Percentiles rank a stretch among this genome's conserved stretches.
Evolutionary conservation across 495 filamentous ascomycete species (phyloP).

Genomic region (Halenospora varia): DNA sequence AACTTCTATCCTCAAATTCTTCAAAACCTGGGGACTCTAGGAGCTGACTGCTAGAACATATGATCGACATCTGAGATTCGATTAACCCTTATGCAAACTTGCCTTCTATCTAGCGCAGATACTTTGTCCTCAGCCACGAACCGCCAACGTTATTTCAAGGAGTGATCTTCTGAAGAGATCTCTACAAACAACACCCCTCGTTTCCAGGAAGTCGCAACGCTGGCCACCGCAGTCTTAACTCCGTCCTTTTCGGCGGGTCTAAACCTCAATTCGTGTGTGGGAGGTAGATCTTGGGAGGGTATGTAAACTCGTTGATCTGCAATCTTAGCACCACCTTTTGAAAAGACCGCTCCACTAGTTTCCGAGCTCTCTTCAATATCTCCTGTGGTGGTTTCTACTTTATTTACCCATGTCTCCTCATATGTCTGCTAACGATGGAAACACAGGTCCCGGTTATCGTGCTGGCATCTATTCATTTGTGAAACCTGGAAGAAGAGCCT

Average conservation of each 20-base stretch:
- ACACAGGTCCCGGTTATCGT: conserved; percentile 3
- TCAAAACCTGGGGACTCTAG: not conserved
- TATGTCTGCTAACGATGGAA: conserved; percentile 8
- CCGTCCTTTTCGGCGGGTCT: conserved; percentile 10
- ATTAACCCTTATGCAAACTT: not conserved
- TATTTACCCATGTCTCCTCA: not conserved
- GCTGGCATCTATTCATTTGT: conserved; percentile 1
- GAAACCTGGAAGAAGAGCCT: not conserved
- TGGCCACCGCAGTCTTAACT: conserved; percentile 12
- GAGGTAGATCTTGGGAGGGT: conserved; percentile 13
- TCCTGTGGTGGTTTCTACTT: not conserved
- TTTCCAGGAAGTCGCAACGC: conserved; percentile 13
- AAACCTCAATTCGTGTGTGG: conserved; percentile 1
- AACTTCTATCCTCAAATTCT: not conserved
- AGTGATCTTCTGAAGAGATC: not conserved
- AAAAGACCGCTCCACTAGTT: not conserved
- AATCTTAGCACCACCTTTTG: not conserved
- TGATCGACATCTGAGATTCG: conserved; percentile 3
- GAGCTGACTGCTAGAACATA: not conserved
- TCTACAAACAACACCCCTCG: not conserved
- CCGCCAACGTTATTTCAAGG: not conserved
- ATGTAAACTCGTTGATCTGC: conserved; percentile 1
- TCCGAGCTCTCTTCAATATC: not conserved
- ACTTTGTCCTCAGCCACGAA: not conserved
- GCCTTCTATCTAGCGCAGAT: not conserved